Evolutionary conservation across 1,139 yeast species (phyloP), one percentile per base, ranked within the genome.

Genomic region (Geotrichum aggregatum): DNA sequence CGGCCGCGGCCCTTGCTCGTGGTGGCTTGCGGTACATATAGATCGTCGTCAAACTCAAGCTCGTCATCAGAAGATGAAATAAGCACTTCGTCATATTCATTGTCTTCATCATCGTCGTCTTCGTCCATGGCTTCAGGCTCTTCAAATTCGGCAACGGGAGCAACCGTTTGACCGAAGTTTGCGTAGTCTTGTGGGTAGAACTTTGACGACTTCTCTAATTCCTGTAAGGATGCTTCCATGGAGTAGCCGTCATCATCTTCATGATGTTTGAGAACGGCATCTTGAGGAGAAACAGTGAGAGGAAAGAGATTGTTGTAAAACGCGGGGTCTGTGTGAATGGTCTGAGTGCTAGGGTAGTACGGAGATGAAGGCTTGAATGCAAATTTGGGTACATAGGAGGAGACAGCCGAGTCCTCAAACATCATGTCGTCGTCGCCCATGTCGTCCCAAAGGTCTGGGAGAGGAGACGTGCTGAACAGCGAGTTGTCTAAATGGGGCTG

Each of bases 281-380:
- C 47, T 16, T 33, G 38, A 8, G 47, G 47, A 7, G 47, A 24
- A 18, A 43, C 34, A 11, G 47, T 43, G 21, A 26, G 35, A n/a
- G 47, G 39, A 11, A 43, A 21, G 14, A 43, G 10, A 19, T 28
- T 31, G 19, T 30, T 31, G 28, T 30, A 43, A 33, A 43, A 33
- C 4, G 34, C 38, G 16, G 47, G 30, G 13, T 33, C 39, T 7
- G 2, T 11, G 2, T 26, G 26, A 3, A 43, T 8, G 8, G 47
- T 30, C 10, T 26, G 47, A 2, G 33, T 16, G 39, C 16, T 30
- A 19, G 11, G 13, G 39, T 10, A 43, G 13, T 26, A 39, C 39
- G 47, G 31, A 3, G 33, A 43, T 2, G 47, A 44, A 3, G 48
- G 34, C 39, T 44, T 44, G 33, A 44, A 44, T 14, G 48, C 42